Percentiles rank a stretch among this genome's conserved stretches.
Conservation (phyloP, 73 alveolate species). For the Tetrahymena thermophila region DNA sequence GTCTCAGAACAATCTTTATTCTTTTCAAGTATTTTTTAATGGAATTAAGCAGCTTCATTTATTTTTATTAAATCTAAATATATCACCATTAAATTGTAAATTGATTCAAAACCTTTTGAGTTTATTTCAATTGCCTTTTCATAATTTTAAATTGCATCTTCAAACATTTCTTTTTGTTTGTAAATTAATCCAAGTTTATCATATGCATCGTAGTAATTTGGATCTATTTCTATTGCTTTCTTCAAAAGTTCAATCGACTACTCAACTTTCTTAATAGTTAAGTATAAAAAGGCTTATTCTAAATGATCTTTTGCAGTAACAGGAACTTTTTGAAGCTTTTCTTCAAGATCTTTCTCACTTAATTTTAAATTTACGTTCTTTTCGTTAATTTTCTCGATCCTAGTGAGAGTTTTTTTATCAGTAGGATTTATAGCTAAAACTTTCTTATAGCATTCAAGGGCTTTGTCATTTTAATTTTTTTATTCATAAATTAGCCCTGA, state of each 20-base stretch:
- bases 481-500: neutral
- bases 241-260: neutral
- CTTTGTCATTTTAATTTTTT: neutral
- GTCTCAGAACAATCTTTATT: neutral
- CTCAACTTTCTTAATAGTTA: neutral
- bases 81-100: neutral
- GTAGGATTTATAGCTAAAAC: neutral
- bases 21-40: neutral
- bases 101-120: neutral
- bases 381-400: neutral
- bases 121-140: neutral
- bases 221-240: neutral
- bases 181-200: neutral
- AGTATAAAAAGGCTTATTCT: neutral
- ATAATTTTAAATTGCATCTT: neutral
- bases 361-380: neutral
- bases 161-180: neutral
- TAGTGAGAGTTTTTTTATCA: neutral
- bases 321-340: neutral
- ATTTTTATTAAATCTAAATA: neutral
- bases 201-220: neutral
- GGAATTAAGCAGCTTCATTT: neutral
- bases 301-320: neutral
- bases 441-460: neutral
- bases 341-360: neutral